phyloP scores from a whole-genome alignment of 345 rosid genomes.

The Xanthoceras sorbifolium region DNA sequence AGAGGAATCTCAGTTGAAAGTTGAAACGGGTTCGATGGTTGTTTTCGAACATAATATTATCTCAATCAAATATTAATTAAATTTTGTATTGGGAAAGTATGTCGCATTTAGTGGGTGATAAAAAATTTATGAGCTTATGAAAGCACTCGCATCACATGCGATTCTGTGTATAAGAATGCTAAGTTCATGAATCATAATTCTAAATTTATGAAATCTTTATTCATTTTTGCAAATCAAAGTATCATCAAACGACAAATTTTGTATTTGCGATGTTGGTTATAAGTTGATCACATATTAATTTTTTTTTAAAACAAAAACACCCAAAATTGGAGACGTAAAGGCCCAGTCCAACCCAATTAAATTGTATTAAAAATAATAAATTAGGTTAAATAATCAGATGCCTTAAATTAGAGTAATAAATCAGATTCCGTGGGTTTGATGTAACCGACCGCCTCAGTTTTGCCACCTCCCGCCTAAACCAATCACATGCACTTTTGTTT shows the following conservation, averaged over 20 bases:
- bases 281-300: not conserved
- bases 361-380: not conserved
- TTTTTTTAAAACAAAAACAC: not conserved
- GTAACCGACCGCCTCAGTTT: constrained; percentile 29
- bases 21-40: too few relatives aligned
- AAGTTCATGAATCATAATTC: not conserved
- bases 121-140: too few relatives aligned
- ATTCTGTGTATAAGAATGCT: not conserved
- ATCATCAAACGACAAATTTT: not conserved
- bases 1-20: too few relatives aligned
- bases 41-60: too few relatives aligned
- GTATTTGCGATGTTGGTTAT: not conserved
- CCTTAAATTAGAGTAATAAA: not conserved
- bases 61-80: too few relatives aligned
- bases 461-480: constrained; percentile 31
- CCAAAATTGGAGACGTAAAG: not conserved
- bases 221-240: not conserved
- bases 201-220: not conserved
- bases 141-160: not conserved
- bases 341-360: not conserved
- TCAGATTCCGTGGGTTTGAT: constrained; percentile 31
- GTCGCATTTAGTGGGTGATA: too few relatives aligned
- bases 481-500: constrained; percentile 23
- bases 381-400: not conserved
- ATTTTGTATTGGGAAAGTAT: too few relatives aligned